Percentiles rank a stretch among this genome's conserved stretches.
Evolutionary conservation across 2,329 filamentous ascomycete genomes (phyloP).

Genomic region (Diaporthe capsici): DNA sequence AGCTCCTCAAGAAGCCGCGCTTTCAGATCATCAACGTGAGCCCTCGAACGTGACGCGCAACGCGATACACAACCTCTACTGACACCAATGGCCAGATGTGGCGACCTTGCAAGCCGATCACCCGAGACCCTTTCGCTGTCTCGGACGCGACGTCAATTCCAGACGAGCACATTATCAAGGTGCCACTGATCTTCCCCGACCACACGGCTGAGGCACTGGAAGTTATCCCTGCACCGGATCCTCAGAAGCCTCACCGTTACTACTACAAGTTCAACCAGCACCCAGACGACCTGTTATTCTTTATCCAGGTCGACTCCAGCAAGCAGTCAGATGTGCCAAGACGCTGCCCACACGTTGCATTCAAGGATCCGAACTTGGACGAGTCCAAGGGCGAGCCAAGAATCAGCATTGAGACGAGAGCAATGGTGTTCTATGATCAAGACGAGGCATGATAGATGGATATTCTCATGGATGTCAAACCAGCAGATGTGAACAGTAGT

Average conservation of each 20-base stretch:
- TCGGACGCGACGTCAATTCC: constrained; percentile 57
- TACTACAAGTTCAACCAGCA: constrained; percentile 41
- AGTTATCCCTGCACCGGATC: constrained; percentile 46
- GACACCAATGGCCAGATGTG: constrained; percentile 4
- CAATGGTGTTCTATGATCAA: constrained; percentile 62
- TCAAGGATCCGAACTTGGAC: constrained; percentile 60
- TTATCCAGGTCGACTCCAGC: constrained; percentile 43
- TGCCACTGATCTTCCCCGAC: constrained; percentile 57
- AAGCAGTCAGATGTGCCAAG: constrained; percentile 63
- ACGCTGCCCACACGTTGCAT: constrained; percentile 67
- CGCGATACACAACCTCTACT: background rate
- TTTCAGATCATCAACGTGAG: constrained; percentile 35
- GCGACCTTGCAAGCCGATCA: constrained; percentile 34
- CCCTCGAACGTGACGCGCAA: background rate
- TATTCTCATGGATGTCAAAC: no score
- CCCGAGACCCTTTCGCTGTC: constrained; percentile 59
- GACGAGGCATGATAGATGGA: background rate
- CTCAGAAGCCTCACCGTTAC: constrained; percentile 45
- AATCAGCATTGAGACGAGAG: constrained; percentile 70
- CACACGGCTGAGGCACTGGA: constrained; percentile 55
- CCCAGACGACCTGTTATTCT: constrained; percentile 42
- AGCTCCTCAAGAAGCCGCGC: constrained; percentile 28
- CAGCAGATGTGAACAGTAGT: background rate
- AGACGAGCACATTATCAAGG: constrained; percentile 56
- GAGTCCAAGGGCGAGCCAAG: constrained; percentile 56